Evolutionary conservation across 192 early-diverging fungal genomes (phyloP), one percentile per base, ranked within the genome.

Genomic region (Podila clonocystis): DNA sequence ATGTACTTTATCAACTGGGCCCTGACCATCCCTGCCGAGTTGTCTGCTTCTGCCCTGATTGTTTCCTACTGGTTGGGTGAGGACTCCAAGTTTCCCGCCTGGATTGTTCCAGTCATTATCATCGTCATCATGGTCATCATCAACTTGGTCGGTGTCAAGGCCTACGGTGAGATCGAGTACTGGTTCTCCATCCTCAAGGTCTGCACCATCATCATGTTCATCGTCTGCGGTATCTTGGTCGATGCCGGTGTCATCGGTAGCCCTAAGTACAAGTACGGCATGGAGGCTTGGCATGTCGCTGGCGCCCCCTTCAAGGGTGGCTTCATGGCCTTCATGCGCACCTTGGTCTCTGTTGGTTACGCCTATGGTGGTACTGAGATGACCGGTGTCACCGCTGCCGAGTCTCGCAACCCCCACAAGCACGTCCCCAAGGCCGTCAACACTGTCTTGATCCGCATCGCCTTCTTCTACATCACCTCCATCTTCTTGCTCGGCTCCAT

Each of bases 311-410:
- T 92, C 62, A 83, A 83, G 67, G 88, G 86, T 36, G 80, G 85
- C 45, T 79, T 88, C 63, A 78, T 88, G 17, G 91, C 89, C n/a
- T 82, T 92, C 30, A 61, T 93, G 33, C 87, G 84, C 70, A 84
- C 87, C 5, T 90, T 94, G 63, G 85, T 91, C 66, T 87, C 88
- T 1, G 94, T 94, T 12, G 91, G 89, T 34, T 95, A 93, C 72
- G 89, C 93, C 57, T 92, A 92, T 71, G 90, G 91, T 80, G 95
- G 95, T 28, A 94, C 95, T 3, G 95, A 96, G 69, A 85, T 97
- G 24, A 90, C 95, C 31, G 95, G 94, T 55, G 89, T 97, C 49
- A 94, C 94, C 15, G 94, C 94, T 22, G 95, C 93, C 64, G 95
- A 97, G 80, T 89, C 90, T 58, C 67, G 78, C 34, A 83, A 85